A percentile compares a stretch with the other conserved stretches of the same genome.
These are phyloP conservation scores for Heterobasidion irregulare DNA, from an alignment of 1,284 basidiomycete genomes.

Conservation along the genomic window DNA sequence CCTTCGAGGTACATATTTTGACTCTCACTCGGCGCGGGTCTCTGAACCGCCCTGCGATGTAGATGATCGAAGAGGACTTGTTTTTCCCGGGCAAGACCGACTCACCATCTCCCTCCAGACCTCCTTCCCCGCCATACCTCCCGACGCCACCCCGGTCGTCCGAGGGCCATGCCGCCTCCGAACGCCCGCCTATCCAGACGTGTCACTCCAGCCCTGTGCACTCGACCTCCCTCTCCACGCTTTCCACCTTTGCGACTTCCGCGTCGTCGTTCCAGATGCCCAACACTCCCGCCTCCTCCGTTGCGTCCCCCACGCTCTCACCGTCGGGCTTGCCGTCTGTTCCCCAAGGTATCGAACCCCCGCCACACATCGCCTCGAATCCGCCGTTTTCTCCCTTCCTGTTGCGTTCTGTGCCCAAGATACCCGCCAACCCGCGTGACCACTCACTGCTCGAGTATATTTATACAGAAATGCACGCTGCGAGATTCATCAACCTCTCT, in stretches of 20 bases:
- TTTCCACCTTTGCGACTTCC: not conserved
- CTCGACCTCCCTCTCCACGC: not conserved
- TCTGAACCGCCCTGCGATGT: not conserved
- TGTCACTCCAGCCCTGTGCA: not conserved
- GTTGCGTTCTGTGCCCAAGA: conserved; percentile 1
- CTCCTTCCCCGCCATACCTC: conserved; percentile 3
- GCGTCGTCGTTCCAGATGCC: not conserved
- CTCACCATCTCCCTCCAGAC: not conserved
- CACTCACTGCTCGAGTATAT: conserved; percentile 54
- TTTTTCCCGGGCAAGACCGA: conserved; percentile 51
- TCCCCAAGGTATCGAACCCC: not conserved
- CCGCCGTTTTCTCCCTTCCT: not conserved
- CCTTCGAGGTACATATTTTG: conserved; percentile 43
- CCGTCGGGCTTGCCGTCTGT: not conserved
- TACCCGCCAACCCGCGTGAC: conserved; percentile 46
- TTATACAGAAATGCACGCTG: conserved; percentile 59
- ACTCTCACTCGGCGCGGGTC: not conserved
- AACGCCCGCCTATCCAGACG: not conserved
- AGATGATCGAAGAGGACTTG: conserved; percentile 66
- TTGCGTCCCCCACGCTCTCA: not conserved
- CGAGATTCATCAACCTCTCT: conserved; percentile 55
- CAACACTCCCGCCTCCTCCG: not conserved
- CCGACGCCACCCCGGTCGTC: not conserved
- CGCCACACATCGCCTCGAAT: not conserved
- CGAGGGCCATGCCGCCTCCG: not conserved